Conservation (phyloP, 2,329 filamentous ascomycete species). For the Aureobasidium musti region DNA sequence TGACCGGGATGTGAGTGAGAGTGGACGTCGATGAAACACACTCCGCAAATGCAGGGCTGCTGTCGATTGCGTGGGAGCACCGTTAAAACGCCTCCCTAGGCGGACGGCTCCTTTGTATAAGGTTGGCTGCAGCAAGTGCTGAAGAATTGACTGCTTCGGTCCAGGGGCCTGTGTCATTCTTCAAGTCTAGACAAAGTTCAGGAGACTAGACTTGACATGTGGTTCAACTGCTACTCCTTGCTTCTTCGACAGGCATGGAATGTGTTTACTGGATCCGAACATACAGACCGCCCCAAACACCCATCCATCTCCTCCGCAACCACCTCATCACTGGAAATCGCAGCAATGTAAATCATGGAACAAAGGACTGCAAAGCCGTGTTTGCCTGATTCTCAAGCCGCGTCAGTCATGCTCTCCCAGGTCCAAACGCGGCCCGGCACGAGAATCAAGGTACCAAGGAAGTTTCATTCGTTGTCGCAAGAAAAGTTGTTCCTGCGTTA, state of each 20-base stretch:
- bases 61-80: constrained; percentile 23
- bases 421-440: constrained; percentile 24
- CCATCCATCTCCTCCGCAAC: constrained; percentile 24
- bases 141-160: neutral
- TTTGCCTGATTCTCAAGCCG: constrained; percentile 20
- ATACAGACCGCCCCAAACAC: neutral
- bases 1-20: constrained; percentile 12
- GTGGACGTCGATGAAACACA: constrained; percentile 25
- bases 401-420: constrained; percentile 5
- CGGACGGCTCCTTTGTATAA: constrained; percentile 27
- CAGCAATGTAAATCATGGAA: constrained; percentile 25
- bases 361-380: constrained; percentile 22
- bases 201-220: constrained; percentile 25
- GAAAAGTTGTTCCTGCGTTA: constrained; percentile 26
- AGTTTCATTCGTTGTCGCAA: constrained; percentile 28
- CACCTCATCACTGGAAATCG: constrained; percentile 3
- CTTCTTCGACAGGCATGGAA: constrained; percentile 1
- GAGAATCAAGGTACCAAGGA: constrained; percentile 26
- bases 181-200: constrained; percentile 26
- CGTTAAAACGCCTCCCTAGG: constrained; percentile 20
- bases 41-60: constrained; percentile 26
- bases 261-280: neutral
- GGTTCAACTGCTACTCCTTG: constrained; percentile 19
- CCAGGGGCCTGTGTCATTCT: constrained; percentile 20
- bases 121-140: constrained; percentile 2